phyloP scores from a whole-genome alignment of 1,284 basidiomycete species.

The Cutaneotrichosporon mucoides region DNA sequence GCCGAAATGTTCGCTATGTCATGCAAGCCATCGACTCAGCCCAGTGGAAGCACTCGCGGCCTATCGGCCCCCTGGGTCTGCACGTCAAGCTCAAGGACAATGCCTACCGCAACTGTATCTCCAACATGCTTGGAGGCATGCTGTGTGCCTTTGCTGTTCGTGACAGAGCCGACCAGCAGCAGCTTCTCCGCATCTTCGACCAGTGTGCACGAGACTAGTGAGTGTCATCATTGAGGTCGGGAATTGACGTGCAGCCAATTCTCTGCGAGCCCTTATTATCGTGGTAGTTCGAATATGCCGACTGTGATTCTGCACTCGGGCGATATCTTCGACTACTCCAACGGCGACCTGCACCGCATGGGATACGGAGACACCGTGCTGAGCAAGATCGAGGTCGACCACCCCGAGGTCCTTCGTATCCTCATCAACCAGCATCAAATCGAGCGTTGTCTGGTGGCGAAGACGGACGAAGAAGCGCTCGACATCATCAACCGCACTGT shows the following conservation, averaged over 20 bases:
- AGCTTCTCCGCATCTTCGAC: constrained; percentile 62
- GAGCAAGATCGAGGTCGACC: constrained; percentile 75
- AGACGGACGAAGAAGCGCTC: constrained; percentile 60
- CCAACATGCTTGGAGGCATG: constrained; percentile 59
- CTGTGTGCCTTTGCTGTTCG: constrained; percentile 77
- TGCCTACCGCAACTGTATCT: constrained; percentile 65
- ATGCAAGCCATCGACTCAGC: constrained; percentile 59
- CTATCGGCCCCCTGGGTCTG: constrained; percentile 81
- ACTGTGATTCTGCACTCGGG: constrained; percentile 30
- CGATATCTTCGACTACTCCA: constrained; percentile 71
- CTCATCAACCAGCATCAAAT: constrained; percentile 71
- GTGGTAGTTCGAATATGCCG: not conserved
- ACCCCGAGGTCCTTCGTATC: constrained; percentile 72
- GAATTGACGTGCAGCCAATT: not conserved
- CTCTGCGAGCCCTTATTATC: not conserved
- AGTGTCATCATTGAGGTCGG: not conserved
- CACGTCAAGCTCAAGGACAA: constrained; percentile 69
- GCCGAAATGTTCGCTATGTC: constrained; percentile 22
- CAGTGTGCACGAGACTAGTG: constrained; percentile 33
- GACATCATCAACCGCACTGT: constrained; percentile 52
- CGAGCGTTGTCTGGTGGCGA: constrained; percentile 67
- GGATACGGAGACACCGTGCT: constrained; percentile 61
- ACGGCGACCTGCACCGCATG: constrained; percentile 60
- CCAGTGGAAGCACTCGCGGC: constrained; percentile 64
- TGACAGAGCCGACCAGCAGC: constrained; percentile 61